These are phyloP conservation scores for Mycoemilia scoparia DNA, from an alignment of 192 early-diverging fungal genomes.

Conservation along the genomic window DNA sequence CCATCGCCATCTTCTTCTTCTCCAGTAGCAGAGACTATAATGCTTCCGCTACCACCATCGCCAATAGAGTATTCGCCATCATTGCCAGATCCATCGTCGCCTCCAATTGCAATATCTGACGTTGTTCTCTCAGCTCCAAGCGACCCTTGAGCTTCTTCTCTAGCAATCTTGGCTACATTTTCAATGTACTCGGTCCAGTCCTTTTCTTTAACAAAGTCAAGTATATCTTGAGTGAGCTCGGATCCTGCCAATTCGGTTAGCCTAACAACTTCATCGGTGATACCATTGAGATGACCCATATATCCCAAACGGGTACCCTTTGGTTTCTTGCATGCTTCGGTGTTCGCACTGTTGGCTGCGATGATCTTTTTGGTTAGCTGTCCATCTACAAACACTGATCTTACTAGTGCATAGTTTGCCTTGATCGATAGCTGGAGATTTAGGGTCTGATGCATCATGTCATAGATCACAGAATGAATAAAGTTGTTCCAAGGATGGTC, in stretches of 20 bases:
- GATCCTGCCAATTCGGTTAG: slow-evolving; percentile 53
- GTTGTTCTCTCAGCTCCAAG: slow-evolving; percentile 28
- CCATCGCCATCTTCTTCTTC: background rate
- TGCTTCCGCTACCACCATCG: background rate
- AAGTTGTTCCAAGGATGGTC: slow-evolving; percentile 96
- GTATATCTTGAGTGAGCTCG: slow-evolving; percentile 20
- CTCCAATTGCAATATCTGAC: slow-evolving; percentile 8
- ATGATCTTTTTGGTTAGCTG: slow-evolving; percentile 68
- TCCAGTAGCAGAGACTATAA: background rate
- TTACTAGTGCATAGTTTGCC: slow-evolving; percentile 35
- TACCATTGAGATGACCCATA: slow-evolving; percentile 97
- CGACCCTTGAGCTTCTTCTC: slow-evolving; percentile 26
- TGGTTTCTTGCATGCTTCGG: slow-evolving; percentile 56
- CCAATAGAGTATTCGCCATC: slow-evolving; percentile 7
- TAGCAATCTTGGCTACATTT: slow-evolving; percentile 15
- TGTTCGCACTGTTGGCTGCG: slow-evolving; percentile 66
- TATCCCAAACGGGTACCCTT: slow-evolving; percentile 86
- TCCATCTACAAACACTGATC: slow-evolving; percentile 70
- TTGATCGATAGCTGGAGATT: slow-evolving; percentile 65
- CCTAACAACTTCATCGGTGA: slow-evolving; percentile 88
- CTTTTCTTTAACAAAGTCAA: slow-evolving; percentile 22
- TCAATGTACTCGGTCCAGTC: slow-evolving; percentile 29
- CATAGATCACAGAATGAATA: slow-evolving; percentile 94
- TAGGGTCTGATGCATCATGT: slow-evolving; percentile 95
- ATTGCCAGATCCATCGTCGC: slow-evolving; percentile 2